phyloP scores from a whole-genome alignment of 768 basidiomycete species.

The Hygrocybe coccinea region DNA sequence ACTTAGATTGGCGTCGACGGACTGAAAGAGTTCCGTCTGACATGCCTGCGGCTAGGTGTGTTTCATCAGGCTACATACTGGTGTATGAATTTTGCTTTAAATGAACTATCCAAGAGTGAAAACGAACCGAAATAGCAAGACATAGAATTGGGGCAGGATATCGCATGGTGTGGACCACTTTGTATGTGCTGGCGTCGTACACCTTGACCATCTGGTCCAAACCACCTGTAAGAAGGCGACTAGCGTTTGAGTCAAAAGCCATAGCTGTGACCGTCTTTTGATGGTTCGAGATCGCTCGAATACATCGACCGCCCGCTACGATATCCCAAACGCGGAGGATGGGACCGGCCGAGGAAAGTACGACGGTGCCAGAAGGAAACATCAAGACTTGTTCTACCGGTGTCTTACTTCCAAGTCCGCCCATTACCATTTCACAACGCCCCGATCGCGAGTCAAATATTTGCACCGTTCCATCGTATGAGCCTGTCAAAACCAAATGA shows the following conservation, averaged over 20 bases:
- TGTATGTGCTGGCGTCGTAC: conserved; percentile 90
- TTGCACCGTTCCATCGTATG: conserved; percentile 88
- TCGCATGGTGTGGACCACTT: conserved; percentile 97
- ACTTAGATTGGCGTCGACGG: conserved; percentile 76
- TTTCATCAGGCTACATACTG: conserved; percentile 77
- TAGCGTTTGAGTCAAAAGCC: conserved; percentile 69
- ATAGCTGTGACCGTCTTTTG: conserved; percentile 95
- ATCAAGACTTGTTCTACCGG: conserved; percentile 93
- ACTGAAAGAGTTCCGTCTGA: conserved; percentile 98
- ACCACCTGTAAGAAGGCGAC: conserved; percentile 81
- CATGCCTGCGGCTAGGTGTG: conserved; percentile 96
- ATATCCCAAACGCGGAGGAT: conserved; percentile 95
- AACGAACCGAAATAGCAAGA: conserved; percentile 82
- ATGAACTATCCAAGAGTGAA: not conserved
- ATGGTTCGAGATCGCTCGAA: conserved; percentile 91
- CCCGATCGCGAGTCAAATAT: conserved; percentile 85
- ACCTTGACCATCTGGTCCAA: conserved; percentile 99
- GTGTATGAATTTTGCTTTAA: conserved; percentile 9
- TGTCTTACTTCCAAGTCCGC: conserved; percentile 34
- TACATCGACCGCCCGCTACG: conserved; percentile 83
- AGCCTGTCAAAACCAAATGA: conserved; percentile 82
- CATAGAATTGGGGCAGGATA: conserved; percentile 91
- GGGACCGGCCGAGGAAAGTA: conserved; percentile 82
- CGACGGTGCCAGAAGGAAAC: conserved; percentile 85
- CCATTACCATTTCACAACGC: conserved; percentile 80